Evolutionary conservation across 345 rosid genomes (phyloP).

Genomic region (Turritis glabra): DNA sequence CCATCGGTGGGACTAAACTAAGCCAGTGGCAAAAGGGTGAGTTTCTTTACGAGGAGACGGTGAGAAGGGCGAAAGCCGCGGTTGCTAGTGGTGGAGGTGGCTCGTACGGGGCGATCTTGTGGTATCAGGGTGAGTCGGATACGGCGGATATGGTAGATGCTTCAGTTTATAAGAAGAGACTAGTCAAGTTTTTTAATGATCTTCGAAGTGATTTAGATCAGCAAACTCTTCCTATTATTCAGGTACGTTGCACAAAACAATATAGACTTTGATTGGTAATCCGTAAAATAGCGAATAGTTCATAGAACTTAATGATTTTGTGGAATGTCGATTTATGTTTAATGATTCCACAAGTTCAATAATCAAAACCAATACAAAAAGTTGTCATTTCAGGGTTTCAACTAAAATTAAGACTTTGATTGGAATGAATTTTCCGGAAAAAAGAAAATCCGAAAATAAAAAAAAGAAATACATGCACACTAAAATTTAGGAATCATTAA

Average conservation of each 20-base stretch:
- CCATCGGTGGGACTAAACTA: constrained; percentile 75
- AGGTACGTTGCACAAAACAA: constrained; percentile 43
- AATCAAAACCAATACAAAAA: too few relatives aligned
- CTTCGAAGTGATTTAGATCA: constrained; percentile 59
- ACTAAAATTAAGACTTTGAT: too few relatives aligned
- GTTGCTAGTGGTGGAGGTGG: constrained; percentile 39
- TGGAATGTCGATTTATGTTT: too few relatives aligned
- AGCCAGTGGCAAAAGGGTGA: constrained; percentile 71
- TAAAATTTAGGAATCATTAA: too few relatives aligned
- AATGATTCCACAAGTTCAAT: too few relatives aligned
- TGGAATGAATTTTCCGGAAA: too few relatives aligned
- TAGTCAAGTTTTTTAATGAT: constrained; percentile 54
- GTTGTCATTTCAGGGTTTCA: too few relatives aligned
- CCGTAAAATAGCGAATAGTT: background rate
- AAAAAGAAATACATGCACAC: too few relatives aligned
- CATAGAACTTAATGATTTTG: too few relatives aligned
- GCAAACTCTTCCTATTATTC: constrained; percentile 73
- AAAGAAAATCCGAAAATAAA: too few relatives aligned
- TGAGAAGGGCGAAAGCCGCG: constrained; percentile 49
- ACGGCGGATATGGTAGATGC: constrained; percentile 49
- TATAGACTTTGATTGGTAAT: background rate
- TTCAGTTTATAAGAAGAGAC: constrained; percentile 50
- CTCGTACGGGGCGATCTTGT: constrained; percentile 58
- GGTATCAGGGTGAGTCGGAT: constrained; percentile 95
- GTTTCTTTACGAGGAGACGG: constrained; percentile 51